These are phyloP conservation scores for Turnera subulata DNA, from an alignment of 345 rosid species.

Conservation along the genomic window DNA sequence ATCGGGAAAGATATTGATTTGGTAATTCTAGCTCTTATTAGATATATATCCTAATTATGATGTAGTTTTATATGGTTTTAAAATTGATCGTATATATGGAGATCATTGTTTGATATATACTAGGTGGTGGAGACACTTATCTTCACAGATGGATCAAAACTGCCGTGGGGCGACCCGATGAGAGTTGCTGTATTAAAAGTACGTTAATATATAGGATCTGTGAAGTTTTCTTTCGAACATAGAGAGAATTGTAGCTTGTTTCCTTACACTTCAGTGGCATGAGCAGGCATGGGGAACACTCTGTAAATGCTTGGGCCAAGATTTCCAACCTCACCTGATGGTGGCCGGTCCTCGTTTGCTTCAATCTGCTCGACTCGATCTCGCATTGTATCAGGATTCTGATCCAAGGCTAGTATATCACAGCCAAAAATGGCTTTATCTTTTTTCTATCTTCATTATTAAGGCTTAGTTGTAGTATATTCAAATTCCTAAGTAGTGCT, in stretches of 20 bases:
- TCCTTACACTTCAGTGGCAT: too few species aligned
- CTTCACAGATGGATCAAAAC: not conserved
- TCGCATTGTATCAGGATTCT: not conserved
- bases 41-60: not conserved
- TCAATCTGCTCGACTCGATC: conserved; percentile 10
- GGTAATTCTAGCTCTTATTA: conserved; percentile 3
- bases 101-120: not conserved
- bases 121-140: conserved; percentile 8
- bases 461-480: too few species aligned
- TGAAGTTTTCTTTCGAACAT: too few species aligned
- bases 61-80: too few species aligned
- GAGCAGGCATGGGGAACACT: conserved; percentile 22
- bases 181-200: conserved; percentile 11
- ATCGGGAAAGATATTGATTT: conserved; percentile 1
- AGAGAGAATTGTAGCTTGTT: too few species aligned
- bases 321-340: conserved; percentile 3
- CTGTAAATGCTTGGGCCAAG: conserved; percentile 14
- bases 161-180: conserved; percentile 3
- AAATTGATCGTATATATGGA: too few species aligned
- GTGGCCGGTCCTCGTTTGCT: conserved; percentile 14
- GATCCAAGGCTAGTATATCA: not conserved
- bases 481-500: too few species aligned
- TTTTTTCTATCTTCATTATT: too few species aligned
- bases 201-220: too few species aligned
- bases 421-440: too few species aligned